Evolutionary conservation across 352 stramenopile genomes (phyloP), one percentile per base, ranked within the genome.

Genomic region (Phytophthora lateralis): DNA sequence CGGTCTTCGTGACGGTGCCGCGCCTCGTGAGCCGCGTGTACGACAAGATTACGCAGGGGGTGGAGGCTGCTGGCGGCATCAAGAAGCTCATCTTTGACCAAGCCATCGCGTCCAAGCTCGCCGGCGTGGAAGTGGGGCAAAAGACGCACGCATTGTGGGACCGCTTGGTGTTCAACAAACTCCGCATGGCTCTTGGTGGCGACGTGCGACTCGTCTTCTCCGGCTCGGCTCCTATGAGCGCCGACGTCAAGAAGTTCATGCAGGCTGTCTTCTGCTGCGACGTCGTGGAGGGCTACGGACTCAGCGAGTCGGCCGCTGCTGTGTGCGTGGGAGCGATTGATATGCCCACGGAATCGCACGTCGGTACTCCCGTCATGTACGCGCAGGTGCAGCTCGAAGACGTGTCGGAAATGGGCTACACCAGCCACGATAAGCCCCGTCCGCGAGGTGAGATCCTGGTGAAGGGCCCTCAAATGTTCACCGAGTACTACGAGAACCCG

Each of bases 391-490:
- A 94, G 20, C 82, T 98, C 9, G 84, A 91, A 34, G 90, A 98
- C 66, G 92, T 98, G 14, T 83, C 90, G 0, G 96, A 98, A 57
- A 98, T 99, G 96, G 91, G 90, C 55, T 99, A 99, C 75, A 82
- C 88, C 15, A 85, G 64, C 51, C 71, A 71, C 0, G 87, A 96
- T 60, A 68, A 72, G 44, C 73, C 71, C 15, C 69, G 63, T 6
- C 75, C 75, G n/a, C 63, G 78, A 11, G 76, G 76, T 20, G 76
- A 86, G 38, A 76, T 86, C 14, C 66, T 74, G 4, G 62, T 82
- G 6, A 88, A 73, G 24, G 92, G 91, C 15, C 71, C 73, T 0
- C 80, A 85, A 58, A 75, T 98, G 29, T 93, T 95, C 44, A 72
- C 64, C 37, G 95, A 93, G 10, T 99, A 98, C 75, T 98, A 97